phyloP scores from a whole-genome alignment of 345 rosid species.

The Kernera saxatilis region DNA sequence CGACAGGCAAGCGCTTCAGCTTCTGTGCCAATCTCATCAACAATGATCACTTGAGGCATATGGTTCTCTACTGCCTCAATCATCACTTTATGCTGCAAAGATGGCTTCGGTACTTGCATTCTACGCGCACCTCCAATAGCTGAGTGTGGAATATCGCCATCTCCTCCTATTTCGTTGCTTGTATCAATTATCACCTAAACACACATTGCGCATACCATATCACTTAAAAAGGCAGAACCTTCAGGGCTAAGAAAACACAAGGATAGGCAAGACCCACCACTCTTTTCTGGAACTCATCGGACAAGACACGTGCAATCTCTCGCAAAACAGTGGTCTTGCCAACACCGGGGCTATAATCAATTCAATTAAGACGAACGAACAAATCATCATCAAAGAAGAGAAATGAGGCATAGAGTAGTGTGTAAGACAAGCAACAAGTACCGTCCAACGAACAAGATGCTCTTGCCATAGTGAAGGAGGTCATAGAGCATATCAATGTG shows the following conservation, averaged over 20 bases:
- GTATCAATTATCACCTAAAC: slow-evolving; percentile 63
- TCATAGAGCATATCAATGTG: slow-evolving; percentile 59
- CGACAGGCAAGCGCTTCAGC: slow-evolving; percentile 67
- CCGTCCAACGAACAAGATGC: slow-evolving; percentile 68
- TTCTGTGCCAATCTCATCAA: slow-evolving; percentile 67
- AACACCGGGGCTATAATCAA: slow-evolving; percentile 51
- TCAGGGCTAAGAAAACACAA: neutral
- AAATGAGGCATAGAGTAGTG: neutral
- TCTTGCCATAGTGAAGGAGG: slow-evolving; percentile 53
- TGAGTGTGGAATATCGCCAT: slow-evolving; percentile 67
- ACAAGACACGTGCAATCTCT: slow-evolving; percentile 60
- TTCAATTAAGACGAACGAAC: neutral
- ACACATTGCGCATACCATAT: neutral
- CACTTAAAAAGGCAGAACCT: neutral
- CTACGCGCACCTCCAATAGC: slow-evolving; percentile 76
- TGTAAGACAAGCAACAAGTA: slow-evolving; percentile 4
- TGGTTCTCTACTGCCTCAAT: slow-evolving; percentile 75
- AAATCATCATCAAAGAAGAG: neutral
- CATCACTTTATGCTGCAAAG: slow-evolving; percentile 66
- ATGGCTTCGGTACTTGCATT: slow-evolving; percentile 67
- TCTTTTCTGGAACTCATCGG: slow-evolving; percentile 57
- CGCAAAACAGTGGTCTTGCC: slow-evolving; percentile 71
- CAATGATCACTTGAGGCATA: slow-evolving; percentile 69
- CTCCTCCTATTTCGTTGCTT: slow-evolving; percentile 77
- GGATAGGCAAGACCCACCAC: slow-evolving; percentile 40